Evolutionary conservation across 2,329 filamentous ascomycete genomes (phyloP).

Genomic region (Cladosporium oxysporum): DNA sequence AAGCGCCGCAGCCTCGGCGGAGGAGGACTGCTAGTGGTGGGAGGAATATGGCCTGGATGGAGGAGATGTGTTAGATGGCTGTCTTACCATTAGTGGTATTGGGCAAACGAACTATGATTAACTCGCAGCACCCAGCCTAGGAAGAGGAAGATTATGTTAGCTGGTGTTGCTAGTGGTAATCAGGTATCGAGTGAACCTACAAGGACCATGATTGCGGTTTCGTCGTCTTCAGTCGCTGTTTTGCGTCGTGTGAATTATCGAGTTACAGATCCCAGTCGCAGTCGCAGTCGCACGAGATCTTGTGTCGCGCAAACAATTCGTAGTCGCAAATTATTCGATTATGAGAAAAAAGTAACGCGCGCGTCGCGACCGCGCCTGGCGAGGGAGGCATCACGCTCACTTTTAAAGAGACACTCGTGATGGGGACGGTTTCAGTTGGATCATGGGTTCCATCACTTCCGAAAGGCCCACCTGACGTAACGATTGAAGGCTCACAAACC

Average conservation of each 20-base stretch:
- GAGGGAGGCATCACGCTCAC: not conserved
- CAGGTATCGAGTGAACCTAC: conserved; percentile 37
- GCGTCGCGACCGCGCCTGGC: not conserved
- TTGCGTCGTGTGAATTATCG: not conserved
- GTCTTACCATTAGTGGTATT: not conserved
- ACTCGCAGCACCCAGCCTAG: conserved; percentile 23
- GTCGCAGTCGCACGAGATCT: not conserved
- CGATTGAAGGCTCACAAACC: not conserved
- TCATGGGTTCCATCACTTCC: conserved; percentile 9
- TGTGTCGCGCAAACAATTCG: not conserved
- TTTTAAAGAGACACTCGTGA: not conserved
- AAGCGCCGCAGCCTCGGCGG: conserved; percentile 79
- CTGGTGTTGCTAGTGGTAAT: not conserved
- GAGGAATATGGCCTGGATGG: conserved; percentile 62
- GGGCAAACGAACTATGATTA: conserved; percentile 58
- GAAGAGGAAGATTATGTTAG: not conserved
- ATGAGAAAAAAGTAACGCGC: not conserved
- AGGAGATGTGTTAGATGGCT: not conserved
- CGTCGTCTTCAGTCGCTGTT: not conserved
- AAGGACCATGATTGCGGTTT: conserved; percentile 52
- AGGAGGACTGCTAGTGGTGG: conserved; percentile 88
- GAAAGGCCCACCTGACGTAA: conserved; percentile 1
- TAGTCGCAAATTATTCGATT: not conserved
- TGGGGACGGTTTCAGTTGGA: not conserved
- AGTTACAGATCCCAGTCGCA: not conserved